Base-by-base conservation (phyloP, 768 basidiomycete genomes). In the Rhodocollybia butyracea region DNA sequence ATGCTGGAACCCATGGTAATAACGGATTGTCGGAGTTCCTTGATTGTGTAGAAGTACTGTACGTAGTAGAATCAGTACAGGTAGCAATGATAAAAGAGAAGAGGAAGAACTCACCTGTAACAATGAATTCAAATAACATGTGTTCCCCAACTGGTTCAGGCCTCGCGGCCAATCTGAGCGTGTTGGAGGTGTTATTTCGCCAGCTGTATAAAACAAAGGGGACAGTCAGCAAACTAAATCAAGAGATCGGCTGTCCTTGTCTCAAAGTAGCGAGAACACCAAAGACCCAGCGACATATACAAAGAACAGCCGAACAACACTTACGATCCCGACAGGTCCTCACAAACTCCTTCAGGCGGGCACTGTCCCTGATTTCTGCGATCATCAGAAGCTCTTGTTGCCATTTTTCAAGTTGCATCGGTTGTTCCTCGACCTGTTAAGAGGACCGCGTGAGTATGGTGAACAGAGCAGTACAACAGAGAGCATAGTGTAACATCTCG, bases 41-140 rank as follows among this genome's bases (percentile, higher is more conserved):
- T 89, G 69, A 97, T 93, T n/a, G 94, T 96, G 68, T 94, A 96
- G 67, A 97, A 95, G 68, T 96, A 97, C 88, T 96, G 66, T n/a
- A 24, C 10, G 48, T 17, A 30, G 41, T 46, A 21, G 11, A 26
- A 57, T 7, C 54, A 24, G 15, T 13, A 11, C 46, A 22, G 42
- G 17, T 24, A 38, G 43, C 19, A 38, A 22, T n/a, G 30, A 24
- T 21, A 48, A 38, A n/a, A 46, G 39, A 38, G 31, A 39, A 45
- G 27, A 11, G 41, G 34, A 56, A 40, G 11, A 21, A 59, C 66
- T 29, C 63, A 84, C 89, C 75, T 86, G 89, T 17, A 89, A 73
- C 54, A 89, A 73, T 34, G 88, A 93, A 64, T 92, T 94, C 45
- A 91, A 74, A 63, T 92, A 93, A 63, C 92, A 93, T 0, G 91